Conservation (phyloP, 768 basidiomycete species). For the Pholiota molesta region DNA sequence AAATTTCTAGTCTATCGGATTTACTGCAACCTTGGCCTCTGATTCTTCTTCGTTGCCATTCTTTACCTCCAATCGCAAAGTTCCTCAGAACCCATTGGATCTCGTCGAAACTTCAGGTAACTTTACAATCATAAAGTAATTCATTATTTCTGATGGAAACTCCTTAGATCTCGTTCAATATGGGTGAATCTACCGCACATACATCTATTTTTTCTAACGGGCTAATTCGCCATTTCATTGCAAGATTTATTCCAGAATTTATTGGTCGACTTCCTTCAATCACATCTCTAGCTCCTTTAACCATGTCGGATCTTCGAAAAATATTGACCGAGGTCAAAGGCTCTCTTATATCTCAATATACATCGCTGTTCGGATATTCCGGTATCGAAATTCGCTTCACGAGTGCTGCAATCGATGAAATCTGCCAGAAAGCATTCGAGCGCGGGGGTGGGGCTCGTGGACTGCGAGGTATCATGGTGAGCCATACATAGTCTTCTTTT, state of each 20-base stretch:
- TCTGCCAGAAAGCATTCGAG: constrained; percentile 77
- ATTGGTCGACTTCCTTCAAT: constrained; percentile 92
- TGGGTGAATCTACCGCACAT: constrained; percentile 47
- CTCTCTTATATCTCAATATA: constrained; percentile 89
- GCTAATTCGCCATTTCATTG: constrained; percentile 3
- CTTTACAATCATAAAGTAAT: not conserved
- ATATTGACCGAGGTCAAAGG: constrained; percentile 93
- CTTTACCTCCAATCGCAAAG: constrained; percentile 74
- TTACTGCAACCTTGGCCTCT: constrained; percentile 49
- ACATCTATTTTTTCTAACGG: not conserved
- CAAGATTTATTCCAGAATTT: constrained; percentile 93
- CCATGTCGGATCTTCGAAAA: constrained; percentile 80
- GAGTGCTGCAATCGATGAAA: constrained; percentile 73
- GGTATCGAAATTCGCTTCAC: constrained; percentile 90
- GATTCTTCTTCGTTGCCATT: constrained; percentile 57
- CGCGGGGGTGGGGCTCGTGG: constrained; percentile 92
- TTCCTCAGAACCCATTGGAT: constrained; percentile 59
- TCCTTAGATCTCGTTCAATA: constrained; percentile 78
- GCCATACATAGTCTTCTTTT: constrained; percentile 13
- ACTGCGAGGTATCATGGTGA: constrained; percentile 84
- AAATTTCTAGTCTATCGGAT: constrained; percentile 80
- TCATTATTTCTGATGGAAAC: not conserved
- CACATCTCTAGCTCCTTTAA: constrained; percentile 79
- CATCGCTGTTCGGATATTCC: constrained; percentile 79
- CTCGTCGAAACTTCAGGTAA: constrained; percentile 72